Base-by-base conservation (phyloP, 148 eudicot genomes). In the Rhododendron williamsianum region DNA sequence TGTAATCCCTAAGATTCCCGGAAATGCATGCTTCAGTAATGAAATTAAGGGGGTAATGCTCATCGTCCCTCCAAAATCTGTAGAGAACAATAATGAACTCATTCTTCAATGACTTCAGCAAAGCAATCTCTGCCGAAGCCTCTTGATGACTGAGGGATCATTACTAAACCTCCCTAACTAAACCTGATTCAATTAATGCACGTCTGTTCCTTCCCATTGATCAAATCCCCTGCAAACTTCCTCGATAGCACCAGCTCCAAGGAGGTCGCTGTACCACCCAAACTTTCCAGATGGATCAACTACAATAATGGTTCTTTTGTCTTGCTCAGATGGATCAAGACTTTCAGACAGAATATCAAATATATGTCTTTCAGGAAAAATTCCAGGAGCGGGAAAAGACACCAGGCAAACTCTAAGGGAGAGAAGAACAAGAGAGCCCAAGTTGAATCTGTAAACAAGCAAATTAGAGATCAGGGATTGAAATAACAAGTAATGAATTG, bases 141-240 rank as follows among this genome's bases (percentile, higher is more conserved):
- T 84, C 67, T 87, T 90, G 36, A 93, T 86, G 11, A 91, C 87
- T 0, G 90, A 69, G 0, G 88, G 91, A 52, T 94, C 96, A 6
- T 91, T 87, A 38, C 93, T 88, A 84, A 94, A 94, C 49, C 91
- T 89, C 86, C 89, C 89, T 27, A 96, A 80, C 78, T 85, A 85
- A 19, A 94, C 93, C 79, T 94, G 98, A 84, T 94, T 94, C 98
- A 30, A 30, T 30, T 30, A 98, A 94, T 3, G 98, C 49, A 96
- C 98, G 54, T 96, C 98, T 67, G 84, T 93, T 16, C 98, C 98
- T 90, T 94, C 96, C 48, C 90, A 88, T 82, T 92, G 94, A 85
- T 96, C 98, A 56, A 96, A 96, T 12, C 91, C 98, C 51, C 96
- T 87, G 45, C 94, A 95, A 18, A 95, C 98, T 77, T 87, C 93